Evolutionary conservation across 495 filamentous ascomycete species (phyloP), one percentile per base, ranked within the genome.

Genomic region (Penicillium robsamsonii): DNA sequence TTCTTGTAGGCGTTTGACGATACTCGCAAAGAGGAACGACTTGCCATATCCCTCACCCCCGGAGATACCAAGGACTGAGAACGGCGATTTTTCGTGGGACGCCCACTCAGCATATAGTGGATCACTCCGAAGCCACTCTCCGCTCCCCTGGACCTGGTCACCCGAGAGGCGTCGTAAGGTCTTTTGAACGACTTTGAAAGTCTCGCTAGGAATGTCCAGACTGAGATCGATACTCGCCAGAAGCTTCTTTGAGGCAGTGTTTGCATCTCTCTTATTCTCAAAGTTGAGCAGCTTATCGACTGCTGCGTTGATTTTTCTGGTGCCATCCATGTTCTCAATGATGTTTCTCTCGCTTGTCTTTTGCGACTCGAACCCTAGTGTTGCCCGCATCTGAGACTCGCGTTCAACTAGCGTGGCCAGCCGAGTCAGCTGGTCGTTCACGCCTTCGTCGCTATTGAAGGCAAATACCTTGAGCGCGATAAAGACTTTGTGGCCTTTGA

Each of bases 381-480:
- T 64, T 25, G 52, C 61, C 1, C 61, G 61, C 61, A 64, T 64
- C 22, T 64, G 61, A 29, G 61, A 61, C 29, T 64, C 61, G 9
- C 58, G 58, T 15, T 64, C 61, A n/a, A 61, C 65, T 3, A 68
- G 49, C 1, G 22, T 31, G 29, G 59, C 57, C 29, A 68, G 48
- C 8, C 55, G 59, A 35, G 5, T 45, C 18, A 68, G 47, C 31
- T 68, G 59, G 9, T 24, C 57, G 25, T 57, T 65, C 3, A 68
- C 65, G 8, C 65, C 65, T 46, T 68, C 65, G 29, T 68, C 65
- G 25, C 57, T 42, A 18, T 63, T 52, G 24, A 68, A 65, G 2
- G 62, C 59, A 52, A 68, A 63, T 0, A 68, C 65, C 47, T 65
- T 68, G n/a, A 68, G 62, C 18, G 62, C 65, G 11, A 46, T 68